Percentiles rank a stretch among this genome's conserved stretches.
These are phyloP conservation scores for Aspergillus clavatus DNA, from an alignment of 2,329 filamentous ascomycete genomes.

Conservation along the genomic window DNA sequence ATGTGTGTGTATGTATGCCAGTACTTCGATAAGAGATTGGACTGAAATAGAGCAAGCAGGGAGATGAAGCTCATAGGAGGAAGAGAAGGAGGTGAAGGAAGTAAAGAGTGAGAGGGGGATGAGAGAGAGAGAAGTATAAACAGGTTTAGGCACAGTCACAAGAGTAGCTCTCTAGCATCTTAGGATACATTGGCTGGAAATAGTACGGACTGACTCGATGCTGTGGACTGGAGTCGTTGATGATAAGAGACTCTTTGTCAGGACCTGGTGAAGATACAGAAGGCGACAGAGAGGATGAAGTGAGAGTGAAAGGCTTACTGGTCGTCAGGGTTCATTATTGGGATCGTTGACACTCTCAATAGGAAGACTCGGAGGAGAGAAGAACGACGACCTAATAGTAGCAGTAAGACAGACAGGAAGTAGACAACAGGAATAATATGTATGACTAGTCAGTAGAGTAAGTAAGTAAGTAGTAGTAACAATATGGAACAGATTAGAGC, in stretches of 20 bases:
- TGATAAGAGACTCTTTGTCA: constrained; percentile 16
- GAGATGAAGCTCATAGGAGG: constrained; percentile 4
- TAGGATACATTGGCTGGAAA: constrained; percentile 19
- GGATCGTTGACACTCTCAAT: not conserved
- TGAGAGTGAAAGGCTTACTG: constrained; percentile 18
- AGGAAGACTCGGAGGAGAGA: too few relatives aligned
- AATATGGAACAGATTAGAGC: not conserved
- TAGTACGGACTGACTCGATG: constrained; percentile 14
- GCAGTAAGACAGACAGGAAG: too few relatives aligned
- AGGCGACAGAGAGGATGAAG: constrained; percentile 11
- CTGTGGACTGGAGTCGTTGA: constrained; percentile 16
- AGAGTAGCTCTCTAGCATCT: constrained; percentile 16
- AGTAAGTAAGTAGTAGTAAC: not conserved
- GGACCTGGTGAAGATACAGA: constrained; percentile 8
- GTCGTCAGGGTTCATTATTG: constrained; percentile 18
- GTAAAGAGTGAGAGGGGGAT: constrained; percentile 3
- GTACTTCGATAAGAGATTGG: too few relatives aligned
- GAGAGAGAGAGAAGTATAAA: constrained; percentile 14
- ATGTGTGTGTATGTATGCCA: constrained; percentile 11
- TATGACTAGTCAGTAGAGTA: too few relatives aligned
- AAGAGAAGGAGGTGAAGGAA: constrained; percentile 2
- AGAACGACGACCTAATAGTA: too few relatives aligned
- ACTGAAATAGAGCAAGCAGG: constrained; percentile 6
- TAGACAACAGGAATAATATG: too few relatives aligned
- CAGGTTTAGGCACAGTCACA: constrained; percentile 22